These are phyloP conservation scores for Rhizophagus clarus DNA, from an alignment of 192 early-diverging fungal species.

Conservation along the genomic window DNA sequence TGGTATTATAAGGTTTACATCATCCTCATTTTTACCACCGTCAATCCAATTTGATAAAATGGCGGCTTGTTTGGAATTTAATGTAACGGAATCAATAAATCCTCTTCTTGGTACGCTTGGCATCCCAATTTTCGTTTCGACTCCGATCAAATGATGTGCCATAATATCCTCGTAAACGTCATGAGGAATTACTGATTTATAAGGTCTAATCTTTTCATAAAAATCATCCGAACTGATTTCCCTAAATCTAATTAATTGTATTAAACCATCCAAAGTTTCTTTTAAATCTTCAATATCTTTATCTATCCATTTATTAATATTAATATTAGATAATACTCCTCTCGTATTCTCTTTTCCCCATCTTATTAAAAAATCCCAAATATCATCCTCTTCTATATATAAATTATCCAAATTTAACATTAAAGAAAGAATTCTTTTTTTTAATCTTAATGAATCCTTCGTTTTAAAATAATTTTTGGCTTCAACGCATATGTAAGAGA, in stretches of 20 bases:
- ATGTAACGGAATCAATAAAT: neutral
- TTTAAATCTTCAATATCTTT: neutral
- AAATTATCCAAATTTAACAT: neutral
- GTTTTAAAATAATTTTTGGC: neutral
- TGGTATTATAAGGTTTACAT: neutral
- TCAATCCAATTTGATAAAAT: neutral
- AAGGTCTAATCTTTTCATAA: neutral
- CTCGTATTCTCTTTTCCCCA: neutral
- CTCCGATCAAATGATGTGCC: neutral
- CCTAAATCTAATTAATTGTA: neutral
- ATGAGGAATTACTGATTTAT: neutral
- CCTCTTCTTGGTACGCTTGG: neutral
- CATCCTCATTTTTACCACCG: too few species aligned
- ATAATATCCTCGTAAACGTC: neutral
- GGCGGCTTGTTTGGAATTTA: neutral
- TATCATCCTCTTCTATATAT: constrained; percentile 1
- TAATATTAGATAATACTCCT: neutral
- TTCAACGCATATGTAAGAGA: neutral
- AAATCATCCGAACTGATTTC: neutral
- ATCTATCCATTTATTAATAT: neutral
- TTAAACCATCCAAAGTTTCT: neutral
- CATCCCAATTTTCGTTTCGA: neutral
- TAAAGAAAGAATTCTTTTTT: neutral
- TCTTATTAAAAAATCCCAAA: constrained; percentile 12
- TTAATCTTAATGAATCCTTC: neutral